A percentile compares a stretch with the other conserved stretches of the same genome.
Conservation (phyloP, 768 basidiomycete species). For the Suillus spraguei region DNA sequence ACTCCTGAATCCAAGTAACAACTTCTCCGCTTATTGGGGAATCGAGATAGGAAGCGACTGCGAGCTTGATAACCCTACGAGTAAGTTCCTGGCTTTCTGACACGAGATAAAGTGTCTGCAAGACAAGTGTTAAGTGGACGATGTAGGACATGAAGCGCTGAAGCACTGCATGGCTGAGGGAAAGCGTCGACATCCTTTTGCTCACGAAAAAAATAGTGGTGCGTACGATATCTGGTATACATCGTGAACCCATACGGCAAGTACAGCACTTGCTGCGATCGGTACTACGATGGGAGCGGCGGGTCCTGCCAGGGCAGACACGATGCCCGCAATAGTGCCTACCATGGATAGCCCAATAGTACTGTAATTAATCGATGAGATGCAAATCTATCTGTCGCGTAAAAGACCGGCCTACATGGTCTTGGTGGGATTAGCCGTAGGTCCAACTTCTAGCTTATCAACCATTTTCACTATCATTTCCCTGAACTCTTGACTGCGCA, state of each 20-base stretch:
- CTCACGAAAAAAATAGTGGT: background rate
- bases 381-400: no score
- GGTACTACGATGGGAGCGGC: slow-evolving; percentile 6
- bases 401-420: no score
- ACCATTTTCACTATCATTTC: no score
- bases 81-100: background rate
- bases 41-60: background rate
- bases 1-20: background rate
- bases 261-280: background rate
- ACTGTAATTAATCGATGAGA: background rate
- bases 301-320: background rate
- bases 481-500: no score
- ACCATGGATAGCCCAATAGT: background rate
- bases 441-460: no score
- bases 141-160: slow-evolving; percentile 28
- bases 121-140: slow-evolving; percentile 26
- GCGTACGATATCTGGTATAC: background rate
- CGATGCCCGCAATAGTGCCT: background rate
- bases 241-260: slow-evolving; percentile 7
- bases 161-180: slow-evolving; percentile 11
- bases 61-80: background rate
- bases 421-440: no score
- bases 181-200: background rate
- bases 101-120: slow-evolving; percentile 23
- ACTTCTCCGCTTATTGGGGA: background rate